phyloP scores from a whole-genome alignment of 2,329 filamentous ascomycete genomes.

The Fusarium duplospermum region DNA sequence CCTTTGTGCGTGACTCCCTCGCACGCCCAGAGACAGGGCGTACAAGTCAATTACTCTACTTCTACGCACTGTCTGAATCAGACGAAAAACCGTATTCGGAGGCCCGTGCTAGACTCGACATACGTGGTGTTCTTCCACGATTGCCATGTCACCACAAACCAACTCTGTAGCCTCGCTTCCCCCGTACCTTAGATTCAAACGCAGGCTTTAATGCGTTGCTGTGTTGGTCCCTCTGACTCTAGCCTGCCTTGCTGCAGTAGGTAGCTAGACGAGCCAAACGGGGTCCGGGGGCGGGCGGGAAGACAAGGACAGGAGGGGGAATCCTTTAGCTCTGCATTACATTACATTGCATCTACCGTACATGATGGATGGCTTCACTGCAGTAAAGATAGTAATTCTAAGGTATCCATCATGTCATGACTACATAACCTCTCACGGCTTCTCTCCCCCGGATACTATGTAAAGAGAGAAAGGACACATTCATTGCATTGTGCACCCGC shows the following conservation, averaged over 20 bases:
- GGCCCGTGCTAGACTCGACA: constrained; percentile 26
- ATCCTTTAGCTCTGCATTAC: constrained; percentile 8
- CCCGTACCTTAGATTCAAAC: not conserved
- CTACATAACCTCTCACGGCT: not conserved
- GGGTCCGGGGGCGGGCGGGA: constrained; percentile 5
- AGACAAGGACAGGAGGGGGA: not conserved
- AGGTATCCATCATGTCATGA: not conserved
- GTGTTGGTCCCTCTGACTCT: constrained; percentile 20
- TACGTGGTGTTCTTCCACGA: constrained; percentile 32
- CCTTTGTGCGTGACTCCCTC: not conserved
- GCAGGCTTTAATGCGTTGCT: constrained; percentile 17
- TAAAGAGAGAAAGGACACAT: not conserved
- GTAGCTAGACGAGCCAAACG: constrained; percentile 8
- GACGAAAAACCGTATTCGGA: not conserved
- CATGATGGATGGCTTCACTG: not conserved
- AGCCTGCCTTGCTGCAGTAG: constrained; percentile 22
- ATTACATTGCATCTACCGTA: not conserved
- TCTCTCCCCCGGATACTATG: not conserved
- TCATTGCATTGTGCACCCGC: constrained; percentile 13
- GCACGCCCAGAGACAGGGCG: not conserved
- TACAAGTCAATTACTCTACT: not conserved
- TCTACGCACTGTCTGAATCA: not conserved
- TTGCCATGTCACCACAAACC: constrained; percentile 1
- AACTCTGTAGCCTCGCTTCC: not conserved
- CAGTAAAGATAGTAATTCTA: not conserved